Conservation (phyloP, 805 yeast genomes). For the Wickerhamomyces pijperi region DNA sequence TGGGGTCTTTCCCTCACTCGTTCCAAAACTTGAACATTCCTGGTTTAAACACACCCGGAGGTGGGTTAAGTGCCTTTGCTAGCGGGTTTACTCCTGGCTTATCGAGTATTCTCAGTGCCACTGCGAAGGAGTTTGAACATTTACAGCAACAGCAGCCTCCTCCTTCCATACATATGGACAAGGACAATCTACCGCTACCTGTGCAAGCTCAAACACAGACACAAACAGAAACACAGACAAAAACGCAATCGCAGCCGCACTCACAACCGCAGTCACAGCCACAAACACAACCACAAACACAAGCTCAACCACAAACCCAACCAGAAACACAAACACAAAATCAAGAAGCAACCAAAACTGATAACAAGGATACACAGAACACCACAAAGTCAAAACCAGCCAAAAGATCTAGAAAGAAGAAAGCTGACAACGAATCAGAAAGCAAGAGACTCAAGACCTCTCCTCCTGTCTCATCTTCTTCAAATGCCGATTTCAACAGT, state of each 20-base stretch:
- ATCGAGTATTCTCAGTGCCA: conserved; percentile 15
- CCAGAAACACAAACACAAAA: conserved; percentile 2
- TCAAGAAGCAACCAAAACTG: too few species aligned
- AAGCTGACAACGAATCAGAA: not conserved
- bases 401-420: not conserved
- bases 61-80: conserved; percentile 7
- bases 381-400: conserved; percentile 1
- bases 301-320: not conserved
- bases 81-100: conserved; percentile 26
- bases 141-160: conserved; percentile 6
- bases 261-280: too few species aligned
- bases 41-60: conserved; percentile 17
- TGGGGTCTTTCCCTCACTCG: conserved; percentile 25
- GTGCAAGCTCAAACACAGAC: not conserved
- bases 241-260: too few species aligned
- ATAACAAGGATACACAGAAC: too few species aligned
- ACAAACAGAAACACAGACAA: not conserved
- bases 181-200: not conserved
- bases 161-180: not conserved
- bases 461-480: too few species aligned
- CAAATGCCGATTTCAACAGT: too few species aligned
- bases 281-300: too few species aligned
- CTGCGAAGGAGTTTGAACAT: conserved; percentile 7
- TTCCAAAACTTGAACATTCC: conserved; percentile 22
- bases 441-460: too few species aligned